phyloP scores from a whole-genome alignment of 345 rosid genomes.

The Firmiana major region DNA sequence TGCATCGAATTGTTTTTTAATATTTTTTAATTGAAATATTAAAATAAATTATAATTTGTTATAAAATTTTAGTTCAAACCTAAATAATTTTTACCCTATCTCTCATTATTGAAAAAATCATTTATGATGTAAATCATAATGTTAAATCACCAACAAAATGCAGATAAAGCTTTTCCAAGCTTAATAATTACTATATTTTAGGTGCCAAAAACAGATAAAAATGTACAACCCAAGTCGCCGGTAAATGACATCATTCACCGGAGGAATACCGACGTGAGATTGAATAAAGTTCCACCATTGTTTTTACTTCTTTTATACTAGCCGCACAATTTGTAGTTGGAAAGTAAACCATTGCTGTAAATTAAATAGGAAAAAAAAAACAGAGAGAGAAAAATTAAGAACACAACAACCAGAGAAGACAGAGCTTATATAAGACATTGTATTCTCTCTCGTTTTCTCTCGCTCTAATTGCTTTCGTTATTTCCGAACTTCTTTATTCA shows the following conservation, averaged over 20 bases:
- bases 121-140: too few species aligned
- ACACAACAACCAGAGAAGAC: slow-evolving; percentile 9
- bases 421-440: slow-evolving; percentile 35
- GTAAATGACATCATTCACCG: slow-evolving; percentile 14
- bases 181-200: too few species aligned
- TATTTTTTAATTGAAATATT: too few species aligned
- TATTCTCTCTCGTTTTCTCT: slow-evolving; percentile 24
- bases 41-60: too few species aligned
- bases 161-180: too few species aligned
- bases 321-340: slow-evolving; percentile 24
- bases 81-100: too few species aligned
- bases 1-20: too few species aligned
- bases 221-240: not conserved
- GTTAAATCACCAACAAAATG: too few species aligned
- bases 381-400: not conserved
- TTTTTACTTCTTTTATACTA: slow-evolving; percentile 18
- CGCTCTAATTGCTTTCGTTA: slow-evolving; percentile 11
- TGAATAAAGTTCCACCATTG: not conserved
- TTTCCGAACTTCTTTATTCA: slow-evolving; percentile 12
- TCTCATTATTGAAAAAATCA: too few species aligned
- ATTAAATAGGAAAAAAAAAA: not conserved
- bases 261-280: not conserved
- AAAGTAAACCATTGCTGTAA: slow-evolving; percentile 6
- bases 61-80: too few species aligned
- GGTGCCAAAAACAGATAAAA: too few species aligned